Percentiles rank a stretch among this genome's conserved stretches.
phyloP scores from a whole-genome alignment of 2,329 filamentous ascomycete genomes.

The Calonectria pteridis region DNA sequence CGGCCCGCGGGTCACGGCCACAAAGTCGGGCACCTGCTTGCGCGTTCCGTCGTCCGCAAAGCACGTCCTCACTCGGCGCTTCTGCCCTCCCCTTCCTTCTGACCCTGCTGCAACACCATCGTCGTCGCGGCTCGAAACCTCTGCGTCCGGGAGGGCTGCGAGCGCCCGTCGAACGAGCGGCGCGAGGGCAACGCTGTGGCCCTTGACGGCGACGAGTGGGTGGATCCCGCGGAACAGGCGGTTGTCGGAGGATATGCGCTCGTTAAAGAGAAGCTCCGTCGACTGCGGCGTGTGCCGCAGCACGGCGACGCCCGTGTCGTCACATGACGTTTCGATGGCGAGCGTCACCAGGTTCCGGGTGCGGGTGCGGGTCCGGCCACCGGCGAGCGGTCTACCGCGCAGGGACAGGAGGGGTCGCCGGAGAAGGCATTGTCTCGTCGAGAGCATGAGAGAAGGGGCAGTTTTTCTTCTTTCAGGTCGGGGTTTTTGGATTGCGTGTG shows the following conservation, averaged over 20 bases:
- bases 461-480: neutral
- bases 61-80: conserved; percentile 13
- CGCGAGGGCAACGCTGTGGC: conserved; percentile 80
- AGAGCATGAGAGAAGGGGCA: conserved; percentile 30
- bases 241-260: conserved; percentile 86
- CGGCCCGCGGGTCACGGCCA: conserved; percentile 91
- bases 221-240: conserved; percentile 82
- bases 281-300: conserved; percentile 67
- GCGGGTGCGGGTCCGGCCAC: no score
- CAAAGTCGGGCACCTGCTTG: conserved; percentile 76
- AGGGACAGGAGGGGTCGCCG: neutral
- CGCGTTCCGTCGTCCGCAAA: conserved; percentile 32
- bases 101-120: neutral
- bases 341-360: conserved; percentile 65
- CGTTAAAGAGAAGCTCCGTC: conserved; percentile 80
- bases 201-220: conserved; percentile 79
- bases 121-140: neutral
- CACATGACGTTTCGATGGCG: conserved; percentile 88
- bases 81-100: no score
- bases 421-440: conserved; percentile 18
- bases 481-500: neutral
- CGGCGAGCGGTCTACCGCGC: neutral
- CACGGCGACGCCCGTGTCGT: conserved; percentile 92
- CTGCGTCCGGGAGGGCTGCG: conserved; percentile 57
- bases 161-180: conserved; percentile 76